Evolutionary conservation across 139 green algal species (phyloP), one percentile per base, ranked within the genome.

Genomic region (Spirogloea muscicola): DNA sequence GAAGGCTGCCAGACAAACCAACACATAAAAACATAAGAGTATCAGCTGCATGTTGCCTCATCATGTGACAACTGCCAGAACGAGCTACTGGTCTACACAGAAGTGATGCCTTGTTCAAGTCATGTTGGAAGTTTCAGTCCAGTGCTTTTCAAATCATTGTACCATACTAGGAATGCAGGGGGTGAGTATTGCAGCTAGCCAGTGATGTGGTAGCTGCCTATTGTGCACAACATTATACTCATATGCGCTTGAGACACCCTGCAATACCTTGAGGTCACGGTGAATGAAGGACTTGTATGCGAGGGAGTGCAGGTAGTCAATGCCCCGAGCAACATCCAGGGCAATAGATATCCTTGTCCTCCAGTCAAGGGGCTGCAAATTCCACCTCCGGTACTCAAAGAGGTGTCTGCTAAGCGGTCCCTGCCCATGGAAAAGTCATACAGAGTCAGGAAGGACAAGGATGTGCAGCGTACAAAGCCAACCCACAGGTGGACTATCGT

Each of bases 21-120:
- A n/a, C n/a, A n/a, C n/a, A n/a, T 82, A 84, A 37, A 87, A 52
- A 46, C 84, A 74, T 7, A 79, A 25, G 40, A 85, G 82, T 3
- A 85, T 33, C 72, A 82, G 49, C n/a, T n/a, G n/a, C n/a, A n/a
- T n/a, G n/a, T n/a, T n/a, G n/a, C n/a, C n/a, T n/a, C n/a, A n/a
- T n/a, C n/a, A n/a, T n/a, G n/a, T n/a, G n/a, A n/a, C n/a, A n/a
- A n/a, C n/a, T n/a, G n/a, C n/a, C n/a, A n/a, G n/a, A n/a, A n/a
- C n/a, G n/a, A n/a, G n/a, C n/a, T n/a, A n/a, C n/a, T n/a, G n/a
- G n/a, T n/a, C n/a, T n/a, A n/a, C n/a, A n/a, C n/a, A n/a, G n/a
- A n/a, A n/a, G n/a, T n/a, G n/a, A n/a, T n/a, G n/a, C n/a, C n/a
- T n/a, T n/a, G n/a, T n/a, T n/a, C n/a, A n/a, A n/a, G n/a, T n/a